phyloP scores from a whole-genome alignment of 2,329 filamentous ascomycete genomes.

The Exophiala aquamarina region DNA sequence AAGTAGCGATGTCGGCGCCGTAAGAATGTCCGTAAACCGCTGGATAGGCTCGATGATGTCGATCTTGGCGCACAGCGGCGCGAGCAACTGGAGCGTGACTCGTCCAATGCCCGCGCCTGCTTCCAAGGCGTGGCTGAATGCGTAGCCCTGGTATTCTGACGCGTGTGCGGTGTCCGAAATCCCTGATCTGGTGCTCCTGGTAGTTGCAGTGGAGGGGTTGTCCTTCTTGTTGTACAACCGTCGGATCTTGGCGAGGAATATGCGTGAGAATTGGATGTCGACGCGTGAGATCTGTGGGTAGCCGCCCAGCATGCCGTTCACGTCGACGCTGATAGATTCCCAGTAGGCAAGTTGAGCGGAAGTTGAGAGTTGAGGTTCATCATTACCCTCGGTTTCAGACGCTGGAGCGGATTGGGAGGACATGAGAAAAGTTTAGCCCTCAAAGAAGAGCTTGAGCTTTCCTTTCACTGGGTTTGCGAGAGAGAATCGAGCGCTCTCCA shows the following conservation, averaged over 20 bases:
- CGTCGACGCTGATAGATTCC: conserved; percentile 40
- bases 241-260: conserved; percentile 68
- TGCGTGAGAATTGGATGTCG: conserved; percentile 69
- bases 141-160: too few species aligned
- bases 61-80: conserved; percentile 66
- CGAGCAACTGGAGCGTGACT: conserved; percentile 75
- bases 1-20: conserved; percentile 25
- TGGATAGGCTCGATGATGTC: conserved; percentile 83
- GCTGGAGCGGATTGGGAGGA: too few species aligned
- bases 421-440: too few species aligned
- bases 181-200: neutral
- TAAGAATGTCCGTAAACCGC: conserved; percentile 71
- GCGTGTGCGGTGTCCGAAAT: too few species aligned
- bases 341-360: conserved; percentile 41
- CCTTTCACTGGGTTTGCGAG: too few species aligned
- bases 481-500: too few species aligned
- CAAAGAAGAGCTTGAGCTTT: too few species aligned
- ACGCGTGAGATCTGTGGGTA: conserved; percentile 67
- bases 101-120: conserved; percentile 75
- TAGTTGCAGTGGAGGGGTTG: neutral
- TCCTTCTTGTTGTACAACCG: conserved; percentile 23
- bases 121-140: conserved; percentile 47
- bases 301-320: conserved; percentile 78
- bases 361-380: conserved; percentile 37
- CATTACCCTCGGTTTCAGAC: too few species aligned